phyloP scores from a whole-genome alignment of 257 asterid genomes.

The Solanum piurae region DNA sequence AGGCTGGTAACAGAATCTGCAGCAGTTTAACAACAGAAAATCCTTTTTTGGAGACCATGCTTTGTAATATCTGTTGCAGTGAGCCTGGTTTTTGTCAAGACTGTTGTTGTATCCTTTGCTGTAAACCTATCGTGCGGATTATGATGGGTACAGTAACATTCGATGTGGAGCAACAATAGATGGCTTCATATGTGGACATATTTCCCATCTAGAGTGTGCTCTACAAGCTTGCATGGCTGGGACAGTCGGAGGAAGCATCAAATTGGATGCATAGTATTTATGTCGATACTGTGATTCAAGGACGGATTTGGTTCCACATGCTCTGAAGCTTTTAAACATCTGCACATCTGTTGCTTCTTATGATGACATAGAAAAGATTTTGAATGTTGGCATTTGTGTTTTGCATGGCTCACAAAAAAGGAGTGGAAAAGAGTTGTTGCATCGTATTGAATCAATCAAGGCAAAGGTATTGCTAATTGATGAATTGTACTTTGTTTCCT shows the following conservation, averaged over 20 bases:
- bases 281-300: no score
- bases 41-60: slow-evolving; percentile 25
- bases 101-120: slow-evolving; percentile 79
- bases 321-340: no score
- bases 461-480: slow-evolving; percentile 1
- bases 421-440: no score
- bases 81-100: slow-evolving; percentile 69
- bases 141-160: slow-evolving; percentile 30
- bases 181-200: slow-evolving; percentile 11
- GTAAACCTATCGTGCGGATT: slow-evolving; percentile 23
- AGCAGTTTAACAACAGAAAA: slow-evolving; percentile 34
- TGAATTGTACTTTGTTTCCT: neutral
- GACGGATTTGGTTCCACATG: no score
- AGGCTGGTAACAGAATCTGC: slow-evolving; percentile 50
- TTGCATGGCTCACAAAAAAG: no score
- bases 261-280: no score
- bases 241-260: no score
- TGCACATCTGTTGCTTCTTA: no score
- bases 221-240: slow-evolving; percentile 1
- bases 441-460: no score
- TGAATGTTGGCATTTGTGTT: no score
- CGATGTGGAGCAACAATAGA: slow-evolving; percentile 46
- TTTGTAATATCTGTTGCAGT: slow-evolving; percentile 61
- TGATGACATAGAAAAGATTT: no score
- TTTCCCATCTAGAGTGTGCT: slow-evolving; percentile 66